Base-by-base conservation (phyloP, 495 filamentous ascomycete species). In the Aspergillus diversus region DNA sequence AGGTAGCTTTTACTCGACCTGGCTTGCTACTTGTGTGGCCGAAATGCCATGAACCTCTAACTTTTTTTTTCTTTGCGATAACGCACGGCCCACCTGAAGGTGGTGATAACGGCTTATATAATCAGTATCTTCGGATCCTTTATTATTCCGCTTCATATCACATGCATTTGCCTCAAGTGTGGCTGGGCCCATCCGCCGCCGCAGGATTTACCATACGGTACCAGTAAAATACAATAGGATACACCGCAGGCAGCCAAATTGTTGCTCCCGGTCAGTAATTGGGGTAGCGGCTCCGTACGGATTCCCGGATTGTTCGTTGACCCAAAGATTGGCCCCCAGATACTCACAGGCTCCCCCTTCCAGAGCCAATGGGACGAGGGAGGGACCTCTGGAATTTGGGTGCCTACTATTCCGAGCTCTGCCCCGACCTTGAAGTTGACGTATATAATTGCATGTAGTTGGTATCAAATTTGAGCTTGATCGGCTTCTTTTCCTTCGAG, bases 41-140 rank as follows among this genome's bases (percentile, higher is more conserved):
- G 21, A 27, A 27, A 27, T 27, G 21, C 21, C 21, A 27, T 27
- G 21, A 27, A 27, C 21, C 21, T 27, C n/a, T 3, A 43, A 53
- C 57, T 57, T 43, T 53, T 62, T 66, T 60, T 63, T 60, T 64
- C 51, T 64, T 68, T 69, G 63, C 61, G 69, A 69, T 67, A 67
- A 53, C 64, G 69, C 69, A 69, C 66, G 64, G 66, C 61, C 69
- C 66, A 51, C 37, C 7, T 32, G 27, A 33, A 62, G 55, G 54
- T 61, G 17, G 9, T 31, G 59, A 66, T 62, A 58, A 65, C 11
- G 33, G 27, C n/a, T 62, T 58, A 61, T 52, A 57, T 66, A 62
- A 61, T 8, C 13, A 17, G 15, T 2, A 0, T 37, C 5, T 6
- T 37, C 12, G 12, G 51, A 49, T 32, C 15, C 34, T 16, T 48